These are phyloP conservation scores for Dactylella cylindrospora DNA, from an alignment of 2,329 filamentous ascomycete species.

Conservation along the genomic window DNA sequence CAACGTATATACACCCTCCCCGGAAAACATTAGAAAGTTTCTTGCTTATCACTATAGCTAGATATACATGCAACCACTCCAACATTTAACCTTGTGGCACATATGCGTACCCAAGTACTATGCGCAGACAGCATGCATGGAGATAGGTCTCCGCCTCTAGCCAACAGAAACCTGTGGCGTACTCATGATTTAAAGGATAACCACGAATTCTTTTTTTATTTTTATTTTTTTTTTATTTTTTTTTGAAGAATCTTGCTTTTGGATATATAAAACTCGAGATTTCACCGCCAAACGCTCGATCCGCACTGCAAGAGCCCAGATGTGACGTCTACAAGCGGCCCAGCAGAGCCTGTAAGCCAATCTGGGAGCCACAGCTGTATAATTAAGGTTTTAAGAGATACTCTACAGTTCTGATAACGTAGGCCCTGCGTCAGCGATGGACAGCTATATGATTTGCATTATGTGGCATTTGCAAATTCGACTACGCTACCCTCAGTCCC, in stretches of 20 bases:
- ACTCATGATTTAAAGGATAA: neutral
- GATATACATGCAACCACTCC: too few species aligned
- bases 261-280: constrained; percentile 5
- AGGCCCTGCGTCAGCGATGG: constrained; percentile 26
- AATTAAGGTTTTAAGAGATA: too few species aligned
- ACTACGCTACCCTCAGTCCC: neutral
- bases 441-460: neutral
- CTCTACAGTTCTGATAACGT: constrained; percentile 24
- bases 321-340: constrained; percentile 11
- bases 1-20: too few species aligned
- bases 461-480: neutral
- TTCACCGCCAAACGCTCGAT: constrained; percentile 7
- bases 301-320: neutral
- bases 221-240: too few species aligned
- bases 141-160: too few species aligned
- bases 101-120: too few species aligned
- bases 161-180: too few species aligned
- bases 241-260: neutral
- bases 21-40: too few species aligned
- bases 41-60: too few species aligned
- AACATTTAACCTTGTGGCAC: too few species aligned
- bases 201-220: constrained; percentile 8
- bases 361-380: constrained; percentile 6
- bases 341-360: neutral
- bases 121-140: too few species aligned